Evolutionary conservation across 1,284 basidiomycete genomes (phyloP).

Genomic region (Sporisorium reilianum): DNA sequence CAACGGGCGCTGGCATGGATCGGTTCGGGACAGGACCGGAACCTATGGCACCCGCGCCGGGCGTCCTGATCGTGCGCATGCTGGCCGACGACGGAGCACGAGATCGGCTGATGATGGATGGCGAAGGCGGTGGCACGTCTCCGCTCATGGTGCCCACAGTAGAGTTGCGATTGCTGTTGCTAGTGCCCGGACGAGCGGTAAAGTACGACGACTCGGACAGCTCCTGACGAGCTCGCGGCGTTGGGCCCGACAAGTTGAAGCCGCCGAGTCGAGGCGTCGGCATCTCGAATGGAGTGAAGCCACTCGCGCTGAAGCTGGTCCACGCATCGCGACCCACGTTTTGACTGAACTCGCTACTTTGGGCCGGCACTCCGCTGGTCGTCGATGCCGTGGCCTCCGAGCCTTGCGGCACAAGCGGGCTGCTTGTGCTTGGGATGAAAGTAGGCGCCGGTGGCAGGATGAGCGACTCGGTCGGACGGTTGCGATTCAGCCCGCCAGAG

Average conservation of each 20-base stretch:
- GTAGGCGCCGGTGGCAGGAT: slow-evolving; percentile 54
- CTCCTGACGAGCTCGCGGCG: slow-evolving; percentile 49
- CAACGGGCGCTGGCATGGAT: slow-evolving; percentile 38
- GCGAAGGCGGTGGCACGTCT: slow-evolving; percentile 62
- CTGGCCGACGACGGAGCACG: slow-evolving; percentile 61
- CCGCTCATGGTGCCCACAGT: slow-evolving; percentile 29
- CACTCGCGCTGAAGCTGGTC: slow-evolving; percentile 53
- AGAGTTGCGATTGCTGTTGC: slow-evolving; percentile 26
- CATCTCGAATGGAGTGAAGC: slow-evolving; percentile 56
- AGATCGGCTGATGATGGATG: slow-evolving; percentile 62
- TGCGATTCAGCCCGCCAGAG: slow-evolving; percentile 49
- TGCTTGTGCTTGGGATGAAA: slow-evolving; percentile 33
- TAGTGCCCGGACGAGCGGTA: slow-evolving; percentile 40
- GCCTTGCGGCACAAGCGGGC: background rate
- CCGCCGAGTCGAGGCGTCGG: slow-evolving; percentile 40
- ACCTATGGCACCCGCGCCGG: slow-evolving; percentile 19
- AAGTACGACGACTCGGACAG: slow-evolving; percentile 61
- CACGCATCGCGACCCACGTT: slow-evolving; percentile 44
- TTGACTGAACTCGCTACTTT: slow-evolving; percentile 10
- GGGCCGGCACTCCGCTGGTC: background rate
- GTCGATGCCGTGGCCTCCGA: slow-evolving; percentile 10
- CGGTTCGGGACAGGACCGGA: slow-evolving; percentile 46
- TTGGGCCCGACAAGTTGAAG: slow-evolving; percentile 20
- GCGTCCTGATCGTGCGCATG: slow-evolving; percentile 43
- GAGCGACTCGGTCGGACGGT: slow-evolving; percentile 40